Conservation (phyloP, 106 monocot genomes). For the Amphibolis antarctica region DNA sequence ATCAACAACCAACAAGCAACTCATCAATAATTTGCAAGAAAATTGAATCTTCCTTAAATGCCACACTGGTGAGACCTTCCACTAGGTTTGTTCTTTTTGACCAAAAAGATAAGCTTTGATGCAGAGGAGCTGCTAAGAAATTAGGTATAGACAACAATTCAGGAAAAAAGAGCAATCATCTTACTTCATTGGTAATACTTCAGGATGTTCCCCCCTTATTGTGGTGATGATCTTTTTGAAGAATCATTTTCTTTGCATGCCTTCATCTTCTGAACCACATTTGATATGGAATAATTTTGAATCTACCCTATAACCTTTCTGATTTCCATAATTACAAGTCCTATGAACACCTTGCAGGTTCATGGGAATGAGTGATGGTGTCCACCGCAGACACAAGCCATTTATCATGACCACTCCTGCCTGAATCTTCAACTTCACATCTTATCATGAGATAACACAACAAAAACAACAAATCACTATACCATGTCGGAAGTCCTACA, state of each 20-base stretch:
- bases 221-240: not conserved
- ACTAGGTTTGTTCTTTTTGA: too few relatives aligned
- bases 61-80: too few relatives aligned
- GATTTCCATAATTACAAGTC: conserved; percentile 21
- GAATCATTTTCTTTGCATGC: not conserved
- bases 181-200: conserved; percentile 4
- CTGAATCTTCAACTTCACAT: not conserved
- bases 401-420: not conserved
- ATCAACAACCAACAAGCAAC: too few relatives aligned
- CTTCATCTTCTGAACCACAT: conserved; percentile 2
- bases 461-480: conserved; percentile 7
- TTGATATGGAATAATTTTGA: conserved; percentile 12
- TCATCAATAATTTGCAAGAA: too few relatives aligned
- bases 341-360: conserved; percentile 46
- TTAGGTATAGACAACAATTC: conserved; percentile 13
- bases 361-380: conserved; percentile 12
- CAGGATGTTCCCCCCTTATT: not conserved
- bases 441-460: conserved; percentile 7
- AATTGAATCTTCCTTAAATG: too few relatives aligned
- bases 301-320: conserved; percentile 13
- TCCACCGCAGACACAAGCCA: not conserved
- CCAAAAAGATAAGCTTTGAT: too few relatives aligned
- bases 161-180: conserved; percentile 19
- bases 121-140: too few relatives aligned
- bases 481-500: not conserved